Conservation (phyloP, 2,329 filamentous ascomycete genomes). For the Cytospora chrysosperma region DNA sequence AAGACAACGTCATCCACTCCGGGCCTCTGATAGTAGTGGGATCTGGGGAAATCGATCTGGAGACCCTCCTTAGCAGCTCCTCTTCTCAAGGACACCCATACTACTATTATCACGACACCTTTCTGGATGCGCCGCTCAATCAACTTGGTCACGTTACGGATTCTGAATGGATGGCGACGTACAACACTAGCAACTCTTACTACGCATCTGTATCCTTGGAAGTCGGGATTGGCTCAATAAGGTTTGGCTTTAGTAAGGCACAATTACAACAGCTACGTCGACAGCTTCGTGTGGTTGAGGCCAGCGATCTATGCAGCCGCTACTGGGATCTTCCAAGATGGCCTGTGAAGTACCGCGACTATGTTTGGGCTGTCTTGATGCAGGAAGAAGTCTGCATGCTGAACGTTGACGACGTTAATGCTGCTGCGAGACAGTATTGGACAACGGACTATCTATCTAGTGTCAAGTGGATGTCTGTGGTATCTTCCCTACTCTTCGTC, state of each 20-base stretch:
- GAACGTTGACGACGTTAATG: constrained; percentile 59
- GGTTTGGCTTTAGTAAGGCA: not conserved
- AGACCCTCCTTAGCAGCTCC: not conserved
- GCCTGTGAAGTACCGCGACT: constrained; percentile 53
- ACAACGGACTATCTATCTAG: not conserved
- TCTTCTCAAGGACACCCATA: not conserved
- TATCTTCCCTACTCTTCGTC: not conserved
- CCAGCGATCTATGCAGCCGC: constrained; percentile 32
- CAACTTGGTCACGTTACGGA: not conserved
- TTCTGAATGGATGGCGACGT: constrained; percentile 30
- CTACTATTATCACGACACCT: constrained; percentile 45
- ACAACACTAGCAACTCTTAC: constrained; percentile 57
- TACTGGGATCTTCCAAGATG: constrained; percentile 63
- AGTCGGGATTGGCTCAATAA: constrained; percentile 24
- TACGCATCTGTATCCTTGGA: constrained; percentile 63
- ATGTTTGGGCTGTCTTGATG: constrained; percentile 54
- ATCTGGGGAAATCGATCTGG: constrained; percentile 50
- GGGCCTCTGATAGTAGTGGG: constrained; percentile 67
- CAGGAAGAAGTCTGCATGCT: constrained; percentile 59
- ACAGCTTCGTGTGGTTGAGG: not conserved
- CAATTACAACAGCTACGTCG: constrained; percentile 1
- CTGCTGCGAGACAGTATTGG: constrained; percentile 42
- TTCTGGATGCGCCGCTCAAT: constrained; percentile 63
- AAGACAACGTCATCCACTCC: constrained; percentile 47
- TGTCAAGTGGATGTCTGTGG: not conserved